A percentile compares a stretch with the other conserved stretches of the same genome.
These are phyloP conservation scores for Candida germanica DNA, from an alignment of 805 yeast species.

Conservation along the genomic window DNA sequence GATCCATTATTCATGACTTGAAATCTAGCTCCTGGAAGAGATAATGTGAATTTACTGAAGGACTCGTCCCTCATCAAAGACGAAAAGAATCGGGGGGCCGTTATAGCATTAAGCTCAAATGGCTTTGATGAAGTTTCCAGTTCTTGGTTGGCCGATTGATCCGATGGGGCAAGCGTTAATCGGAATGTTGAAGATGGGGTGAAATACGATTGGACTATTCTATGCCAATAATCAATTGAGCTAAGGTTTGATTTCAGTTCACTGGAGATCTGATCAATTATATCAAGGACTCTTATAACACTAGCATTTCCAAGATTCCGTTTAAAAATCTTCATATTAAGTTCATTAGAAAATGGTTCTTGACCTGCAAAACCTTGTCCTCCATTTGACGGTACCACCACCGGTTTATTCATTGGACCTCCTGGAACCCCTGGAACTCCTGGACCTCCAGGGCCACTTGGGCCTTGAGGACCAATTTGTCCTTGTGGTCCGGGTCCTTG, in stretches of 20 bases:
- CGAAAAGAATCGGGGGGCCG: conserved; percentile 62
- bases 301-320: conserved; percentile 43
- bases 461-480: background rate
- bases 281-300: conserved; percentile 36
- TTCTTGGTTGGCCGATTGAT: background rate
- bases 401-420: conserved; percentile 1
- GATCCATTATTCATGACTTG: conserved; percentile 41
- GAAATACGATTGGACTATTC: conserved; percentile 30
- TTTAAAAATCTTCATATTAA: conserved; percentile 33
- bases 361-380: conserved; percentile 2
- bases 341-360: conserved; percentile 25
- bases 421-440: background rate
- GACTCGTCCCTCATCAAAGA: conserved; percentile 49
- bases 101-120: conserved; percentile 61
- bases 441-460: background rate
- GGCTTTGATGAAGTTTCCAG: conserved; percentile 22
- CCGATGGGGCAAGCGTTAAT: conserved; percentile 22
- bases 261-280: conserved; percentile 36
- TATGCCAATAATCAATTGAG: conserved; percentile 35
- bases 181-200: conserved; percentile 29
- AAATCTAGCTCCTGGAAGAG: conserved; percentile 36
- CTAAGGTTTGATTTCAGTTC: conserved; percentile 28
- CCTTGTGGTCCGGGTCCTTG: background rate
- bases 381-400: conserved; percentile 2
- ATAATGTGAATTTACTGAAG: conserved; percentile 23